Percentiles rank a stretch among this genome's conserved stretches.
phyloP scores from a whole-genome alignment of 805 yeast species.

The Yarrowia sp. region DNA sequence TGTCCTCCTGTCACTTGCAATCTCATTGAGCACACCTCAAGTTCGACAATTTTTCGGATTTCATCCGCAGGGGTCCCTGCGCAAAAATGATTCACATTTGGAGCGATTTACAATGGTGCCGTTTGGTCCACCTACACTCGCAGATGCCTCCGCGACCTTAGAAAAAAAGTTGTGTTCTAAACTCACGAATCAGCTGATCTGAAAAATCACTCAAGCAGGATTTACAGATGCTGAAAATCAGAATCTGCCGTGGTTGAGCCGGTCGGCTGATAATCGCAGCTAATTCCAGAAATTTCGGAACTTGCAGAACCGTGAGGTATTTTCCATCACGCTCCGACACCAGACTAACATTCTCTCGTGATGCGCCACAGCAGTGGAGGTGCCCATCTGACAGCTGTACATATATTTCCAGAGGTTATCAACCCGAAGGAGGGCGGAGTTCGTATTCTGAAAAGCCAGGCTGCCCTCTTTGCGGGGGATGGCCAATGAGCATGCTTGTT shows the following conservation, averaged over 20 bases:
- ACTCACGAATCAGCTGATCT: constrained; percentile 1
- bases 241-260: background rate
- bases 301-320: too few relatives aligned
- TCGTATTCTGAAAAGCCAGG: background rate
- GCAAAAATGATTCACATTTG: too few relatives aligned
- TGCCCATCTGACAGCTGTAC: background rate
- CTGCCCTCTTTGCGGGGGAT: background rate
- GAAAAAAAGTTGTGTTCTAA: background rate
- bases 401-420: background rate
- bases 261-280: background rate
- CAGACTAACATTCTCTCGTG: too few relatives aligned
- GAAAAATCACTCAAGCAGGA: background rate
- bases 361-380: too few relatives aligned
- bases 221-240: background rate
- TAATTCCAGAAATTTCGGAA: background rate
- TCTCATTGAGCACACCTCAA: too few relatives aligned
- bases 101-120: background rate
- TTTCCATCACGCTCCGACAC: too few relatives aligned
- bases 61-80: too few relatives aligned
- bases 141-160: too few relatives aligned
- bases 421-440: background rate
- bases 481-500: background rate
- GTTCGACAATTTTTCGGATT: too few relatives aligned
- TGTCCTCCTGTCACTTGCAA: too few relatives aligned
- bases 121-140: too few relatives aligned